Evolutionary conservation across 345 rosid genomes (phyloP).

Genomic region (Eucalyptus victrix): DNA sequence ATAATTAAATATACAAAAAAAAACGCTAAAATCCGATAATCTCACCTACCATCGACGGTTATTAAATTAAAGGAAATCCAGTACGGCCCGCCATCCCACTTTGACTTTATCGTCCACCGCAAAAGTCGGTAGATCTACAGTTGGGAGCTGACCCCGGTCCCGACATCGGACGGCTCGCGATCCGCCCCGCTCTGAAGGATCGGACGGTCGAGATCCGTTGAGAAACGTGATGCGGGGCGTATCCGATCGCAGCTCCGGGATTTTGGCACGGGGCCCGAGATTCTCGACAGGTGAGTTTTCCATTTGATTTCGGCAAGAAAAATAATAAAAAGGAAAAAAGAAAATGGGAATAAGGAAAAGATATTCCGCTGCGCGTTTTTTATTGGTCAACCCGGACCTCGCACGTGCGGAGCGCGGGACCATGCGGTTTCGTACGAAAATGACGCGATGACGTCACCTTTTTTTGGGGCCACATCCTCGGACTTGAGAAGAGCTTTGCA

Average conservation of each 20-base stretch:
- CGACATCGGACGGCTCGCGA: background rate
- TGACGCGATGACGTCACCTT: background rate
- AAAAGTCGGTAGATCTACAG: background rate
- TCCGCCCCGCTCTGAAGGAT: background rate
- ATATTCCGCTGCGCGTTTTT: background rate
- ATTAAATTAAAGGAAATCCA: background rate
- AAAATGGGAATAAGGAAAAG: background rate
- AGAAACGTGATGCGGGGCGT: background rate
- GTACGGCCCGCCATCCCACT: background rate
- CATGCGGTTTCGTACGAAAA: background rate
- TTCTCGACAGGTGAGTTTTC: background rate
- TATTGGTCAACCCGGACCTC: background rate
- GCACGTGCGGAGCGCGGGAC: background rate
- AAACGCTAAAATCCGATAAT: background rate
- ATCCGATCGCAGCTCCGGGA: background rate
- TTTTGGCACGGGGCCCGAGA: background rate
- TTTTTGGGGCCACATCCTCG: background rate
- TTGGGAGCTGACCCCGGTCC: background rate
- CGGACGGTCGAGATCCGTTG: background rate
- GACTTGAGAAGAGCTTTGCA: background rate
- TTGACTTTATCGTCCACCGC: background rate
- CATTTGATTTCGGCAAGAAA: background rate
- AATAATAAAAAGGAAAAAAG: background rate
- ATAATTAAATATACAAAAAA: background rate
- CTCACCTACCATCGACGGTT: background rate